Evolutionary conservation across 1,284 basidiomycete genomes (phyloP).

Genomic region (Malassezia psittaci): DNA sequence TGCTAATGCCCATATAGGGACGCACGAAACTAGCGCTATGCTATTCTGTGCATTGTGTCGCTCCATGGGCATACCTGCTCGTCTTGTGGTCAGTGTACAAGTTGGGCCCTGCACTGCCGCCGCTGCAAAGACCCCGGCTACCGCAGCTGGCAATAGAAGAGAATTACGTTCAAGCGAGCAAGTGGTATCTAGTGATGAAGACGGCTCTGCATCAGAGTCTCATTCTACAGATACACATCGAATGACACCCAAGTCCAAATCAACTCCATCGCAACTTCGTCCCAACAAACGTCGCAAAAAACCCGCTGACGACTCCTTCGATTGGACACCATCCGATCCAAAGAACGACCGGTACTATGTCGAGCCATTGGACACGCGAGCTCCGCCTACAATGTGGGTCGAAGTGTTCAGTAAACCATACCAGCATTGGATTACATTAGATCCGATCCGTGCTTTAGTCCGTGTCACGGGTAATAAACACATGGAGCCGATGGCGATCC

Average conservation of each 20-base stretch:
- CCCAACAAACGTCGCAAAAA: neutral
- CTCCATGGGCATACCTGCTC: constrained; percentile 71
- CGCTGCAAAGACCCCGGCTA: constrained; percentile 6
- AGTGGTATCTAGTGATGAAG: constrained; percentile 29
- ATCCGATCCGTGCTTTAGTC: constrained; percentile 61
- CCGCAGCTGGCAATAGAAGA: neutral
- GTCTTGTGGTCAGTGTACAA: constrained; percentile 81
- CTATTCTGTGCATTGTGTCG: constrained; percentile 84
- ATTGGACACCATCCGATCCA: no score
- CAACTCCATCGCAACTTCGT: neutral
- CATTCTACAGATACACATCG: no score
- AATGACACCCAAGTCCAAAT: no score
- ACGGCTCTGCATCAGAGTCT: neutral
- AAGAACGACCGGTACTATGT: constrained; percentile 20
- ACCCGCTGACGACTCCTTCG: no score
- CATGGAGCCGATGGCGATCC: constrained; percentile 65
- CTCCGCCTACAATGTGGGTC: constrained; percentile 90
- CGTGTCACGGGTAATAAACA: constrained; percentile 31
- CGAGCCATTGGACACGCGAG: constrained; percentile 42
- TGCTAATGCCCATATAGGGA: constrained; percentile 66
- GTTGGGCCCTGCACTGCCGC: constrained; percentile 64
- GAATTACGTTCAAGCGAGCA: constrained; percentile 12
- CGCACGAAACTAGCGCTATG: constrained; percentile 76
- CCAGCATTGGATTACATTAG: constrained; percentile 81
- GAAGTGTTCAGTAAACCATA: constrained; percentile 91